Percentiles rank a stretch among this genome's conserved stretches.
phyloP scores from a whole-genome alignment of 345 rosid genomes.

The Populus nigra region DNA sequence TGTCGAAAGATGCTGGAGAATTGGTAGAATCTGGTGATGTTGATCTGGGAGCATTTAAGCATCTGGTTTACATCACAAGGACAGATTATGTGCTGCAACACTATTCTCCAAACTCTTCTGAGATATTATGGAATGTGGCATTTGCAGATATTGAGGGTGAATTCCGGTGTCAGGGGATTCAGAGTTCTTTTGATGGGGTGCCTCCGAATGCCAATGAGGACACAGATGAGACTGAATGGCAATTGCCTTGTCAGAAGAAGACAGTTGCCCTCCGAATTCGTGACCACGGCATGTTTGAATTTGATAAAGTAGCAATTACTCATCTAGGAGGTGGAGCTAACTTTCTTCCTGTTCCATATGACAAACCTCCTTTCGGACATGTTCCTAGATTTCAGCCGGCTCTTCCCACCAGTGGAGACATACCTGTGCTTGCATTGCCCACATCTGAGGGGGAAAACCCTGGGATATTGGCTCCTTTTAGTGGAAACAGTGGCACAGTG shows the following conservation, averaged over 20 bases:
- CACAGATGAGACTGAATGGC: not conserved
- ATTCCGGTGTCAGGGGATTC: slow-evolving; percentile 18
- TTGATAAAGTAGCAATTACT: slow-evolving; percentile 10
- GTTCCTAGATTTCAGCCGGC: slow-evolving; percentile 36
- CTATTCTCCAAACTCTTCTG: slow-evolving; percentile 21
- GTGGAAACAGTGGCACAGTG: not conserved
- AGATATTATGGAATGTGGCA: slow-evolving; percentile 29
- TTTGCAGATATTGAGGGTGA: slow-evolving; percentile 30
- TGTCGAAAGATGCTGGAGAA: slow-evolving; percentile 5
- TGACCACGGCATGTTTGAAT: slow-evolving; percentile 9
- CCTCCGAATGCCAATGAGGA: not conserved
- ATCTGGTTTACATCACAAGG: slow-evolving; percentile 25
- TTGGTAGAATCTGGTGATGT: slow-evolving; percentile 8
- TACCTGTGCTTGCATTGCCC: slow-evolving; percentile 25
- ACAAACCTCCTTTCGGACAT: slow-evolving; percentile 28
- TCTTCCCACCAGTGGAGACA: slow-evolving; percentile 40
- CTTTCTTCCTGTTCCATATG: slow-evolving; percentile 11
- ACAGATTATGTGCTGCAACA: slow-evolving; percentile 26
- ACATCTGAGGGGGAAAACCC: slow-evolving; percentile 22
- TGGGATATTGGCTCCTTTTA: not conserved
- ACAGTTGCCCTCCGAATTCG: slow-evolving; percentile 14
- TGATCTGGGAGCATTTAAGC: slow-evolving; percentile 15
- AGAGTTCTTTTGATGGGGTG: slow-evolving; percentile 9
- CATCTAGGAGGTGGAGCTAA: slow-evolving; percentile 3
- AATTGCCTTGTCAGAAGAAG: slow-evolving; percentile 24